Evolutionary conservation across 2,329 filamentous ascomycete genomes (phyloP).

Genomic region (Coniochaeta prunicola): DNA sequence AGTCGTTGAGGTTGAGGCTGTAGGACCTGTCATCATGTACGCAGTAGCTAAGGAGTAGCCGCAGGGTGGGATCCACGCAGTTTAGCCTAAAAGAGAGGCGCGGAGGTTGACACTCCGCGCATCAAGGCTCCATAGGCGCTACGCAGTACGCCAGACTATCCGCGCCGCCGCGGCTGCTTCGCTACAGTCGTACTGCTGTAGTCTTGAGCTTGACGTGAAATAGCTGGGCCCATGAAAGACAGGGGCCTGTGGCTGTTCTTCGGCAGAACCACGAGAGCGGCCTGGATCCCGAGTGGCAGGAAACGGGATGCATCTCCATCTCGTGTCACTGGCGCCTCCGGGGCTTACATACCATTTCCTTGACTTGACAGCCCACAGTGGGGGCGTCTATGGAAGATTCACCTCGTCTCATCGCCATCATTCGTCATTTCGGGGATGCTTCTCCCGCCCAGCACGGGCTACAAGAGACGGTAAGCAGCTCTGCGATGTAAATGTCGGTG

Average conservation of each 20-base stretch:
- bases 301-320: neutral
- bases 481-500: neutral
- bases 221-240: too few relatives aligned
- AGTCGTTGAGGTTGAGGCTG: neutral
- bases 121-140: neutral
- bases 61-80: conserved; percentile 1
- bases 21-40: neutral
- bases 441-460: conserved; percentile 9
- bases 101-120: conserved; percentile 1
- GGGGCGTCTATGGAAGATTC: neutral
- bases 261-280: neutral
- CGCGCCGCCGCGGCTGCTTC: neutral
- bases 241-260: neutral
- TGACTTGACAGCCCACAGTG: neutral
- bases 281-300: neutral
- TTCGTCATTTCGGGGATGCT: conserved; percentile 11
- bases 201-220: neutral
- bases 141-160: neutral
- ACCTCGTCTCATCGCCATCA: neutral
- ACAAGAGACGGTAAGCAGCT: conserved; percentile 6
- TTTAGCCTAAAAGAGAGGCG: conserved; percentile 2
- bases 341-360: neutral
- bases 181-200: neutral
- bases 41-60: neutral
- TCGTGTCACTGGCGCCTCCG: neutral